Percentiles rank a stretch among this genome's conserved stretches.
These are phyloP conservation scores for Coniferiporia sulphurascens DNA, from an alignment of 1,284 basidiomycete species.

Conservation along the genomic window DNA sequence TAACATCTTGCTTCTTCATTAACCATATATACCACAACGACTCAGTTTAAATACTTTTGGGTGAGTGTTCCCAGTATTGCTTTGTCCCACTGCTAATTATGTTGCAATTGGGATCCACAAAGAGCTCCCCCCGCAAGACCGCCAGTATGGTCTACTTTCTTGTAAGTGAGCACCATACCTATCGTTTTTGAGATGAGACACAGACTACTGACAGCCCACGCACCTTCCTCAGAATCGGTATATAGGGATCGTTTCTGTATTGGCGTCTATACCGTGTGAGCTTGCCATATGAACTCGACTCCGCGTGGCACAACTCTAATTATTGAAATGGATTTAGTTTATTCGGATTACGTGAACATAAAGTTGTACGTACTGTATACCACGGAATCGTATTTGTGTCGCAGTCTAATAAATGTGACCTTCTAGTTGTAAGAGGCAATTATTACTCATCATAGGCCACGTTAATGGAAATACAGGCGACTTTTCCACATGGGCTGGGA, in stretches of 20 bases:
- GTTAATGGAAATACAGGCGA: background rate
- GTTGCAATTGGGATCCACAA: too few species aligned
- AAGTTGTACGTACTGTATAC: background rate
- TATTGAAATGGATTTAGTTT: background rate
- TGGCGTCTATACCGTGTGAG: background rate
- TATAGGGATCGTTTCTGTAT: background rate
- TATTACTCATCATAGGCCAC: background rate
- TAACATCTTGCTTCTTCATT: too few species aligned
- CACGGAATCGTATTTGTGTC: background rate
- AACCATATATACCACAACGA: too few species aligned
- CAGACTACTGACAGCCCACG: background rate
- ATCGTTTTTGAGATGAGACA: background rate
- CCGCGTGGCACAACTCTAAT: too few species aligned
- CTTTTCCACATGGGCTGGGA: background rate
- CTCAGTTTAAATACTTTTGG: constrained; percentile 1
- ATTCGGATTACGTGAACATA: background rate
- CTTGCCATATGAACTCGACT: background rate
- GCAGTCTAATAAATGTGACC: background rate
- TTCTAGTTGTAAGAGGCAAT: background rate
- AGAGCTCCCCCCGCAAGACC: background rate
- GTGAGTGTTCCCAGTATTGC: background rate
- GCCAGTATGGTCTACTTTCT: constrained; percentile 1
- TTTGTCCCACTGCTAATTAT: background rate
- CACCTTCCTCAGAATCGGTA: constrained; percentile 2
- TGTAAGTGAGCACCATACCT: background rate